A percentile compares a stretch with the other conserved stretches of the same genome.
Conservation (phyloP, 176 grass and related monocot species). For the Phyllostachys edulis region DNA sequence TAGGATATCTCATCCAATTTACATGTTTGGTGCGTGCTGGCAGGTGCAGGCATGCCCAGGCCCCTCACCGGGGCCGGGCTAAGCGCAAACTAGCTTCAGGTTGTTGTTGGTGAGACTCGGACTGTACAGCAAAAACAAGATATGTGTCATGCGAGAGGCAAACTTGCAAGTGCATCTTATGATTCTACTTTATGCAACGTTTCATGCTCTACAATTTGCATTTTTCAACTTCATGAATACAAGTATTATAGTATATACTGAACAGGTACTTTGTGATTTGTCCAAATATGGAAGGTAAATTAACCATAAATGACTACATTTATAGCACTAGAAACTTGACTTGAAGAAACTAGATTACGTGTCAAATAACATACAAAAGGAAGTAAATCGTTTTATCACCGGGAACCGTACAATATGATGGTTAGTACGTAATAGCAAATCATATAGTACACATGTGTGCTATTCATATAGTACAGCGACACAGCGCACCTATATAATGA, state of each 20-base stretch:
- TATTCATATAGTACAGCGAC: background rate
- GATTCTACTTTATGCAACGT: background rate
- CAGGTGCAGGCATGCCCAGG: slow-evolving; percentile 93
- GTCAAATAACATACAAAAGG: background rate
- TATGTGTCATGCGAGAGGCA: background rate
- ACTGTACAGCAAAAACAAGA: slow-evolving; percentile 26
- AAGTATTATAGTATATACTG: background rate
- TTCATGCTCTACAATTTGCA: background rate
- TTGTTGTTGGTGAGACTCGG: slow-evolving; percentile 73
- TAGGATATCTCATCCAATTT: background rate
- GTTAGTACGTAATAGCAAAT: background rate
- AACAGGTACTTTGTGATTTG: background rate
- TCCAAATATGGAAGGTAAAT: background rate
- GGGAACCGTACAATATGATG: background rate
- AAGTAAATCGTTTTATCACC: background rate
- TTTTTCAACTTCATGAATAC: slow-evolving; percentile 4
- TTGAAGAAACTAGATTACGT: background rate
- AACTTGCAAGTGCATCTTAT: background rate
- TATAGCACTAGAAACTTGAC: background rate
- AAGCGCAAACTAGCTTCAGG: slow-evolving; percentile 82
- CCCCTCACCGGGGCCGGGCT: slow-evolving; percentile 96
- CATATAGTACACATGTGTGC: background rate
- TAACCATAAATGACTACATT: background rate
- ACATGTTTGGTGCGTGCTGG: slow-evolving; percentile 30
- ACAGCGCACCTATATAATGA: background rate